phyloP scores from a whole-genome alignment of 305 asterid genomes.

The Rubia balearica region DNA sequence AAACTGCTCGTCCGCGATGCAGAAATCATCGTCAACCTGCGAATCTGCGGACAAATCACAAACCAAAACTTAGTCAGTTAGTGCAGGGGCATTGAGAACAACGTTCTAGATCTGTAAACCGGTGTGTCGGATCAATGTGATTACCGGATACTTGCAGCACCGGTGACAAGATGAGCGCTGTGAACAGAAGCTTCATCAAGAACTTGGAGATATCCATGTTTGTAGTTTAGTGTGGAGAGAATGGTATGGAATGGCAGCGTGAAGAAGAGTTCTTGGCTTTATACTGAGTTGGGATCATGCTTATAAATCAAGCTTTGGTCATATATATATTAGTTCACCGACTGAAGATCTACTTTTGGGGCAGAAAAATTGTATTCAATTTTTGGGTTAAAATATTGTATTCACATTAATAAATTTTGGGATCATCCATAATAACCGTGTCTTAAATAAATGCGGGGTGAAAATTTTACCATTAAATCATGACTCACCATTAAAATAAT shows the following conservation, averaged over 20 bases:
- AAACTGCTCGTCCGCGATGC: conserved; percentile 68
- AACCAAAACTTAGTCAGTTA: neutral
- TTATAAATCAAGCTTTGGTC: neutral
- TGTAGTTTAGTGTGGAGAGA: too few relatives aligned
- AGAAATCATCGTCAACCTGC: conserved; percentile 54
- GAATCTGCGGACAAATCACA: conserved; percentile 28
- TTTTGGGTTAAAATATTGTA: too few relatives aligned
- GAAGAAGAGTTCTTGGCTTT: conserved; percentile 8
- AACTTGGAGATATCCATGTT: conserved; percentile 11
- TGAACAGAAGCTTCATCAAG: conserved; percentile 16
- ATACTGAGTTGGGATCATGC: conserved; percentile 5
- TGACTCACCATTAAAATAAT: neutral
- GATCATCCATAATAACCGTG: neutral
- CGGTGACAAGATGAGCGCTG: conserved; percentile 17
- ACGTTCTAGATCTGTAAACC: neutral
- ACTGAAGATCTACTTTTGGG: conserved; percentile 5
- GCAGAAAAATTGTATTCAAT: neutral
- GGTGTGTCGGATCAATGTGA: neutral
- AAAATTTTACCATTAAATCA: too few relatives aligned
- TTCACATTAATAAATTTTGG: too few relatives aligned
- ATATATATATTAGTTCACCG: neutral
- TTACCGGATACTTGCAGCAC: conserved; percentile 21
- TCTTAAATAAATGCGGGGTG: too few relatives aligned
- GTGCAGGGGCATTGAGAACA: neutral
- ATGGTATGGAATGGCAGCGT: neutral